Base-by-base conservation (phyloP, 306 rosid species). In the Luffa aegyptiaca region DNA sequence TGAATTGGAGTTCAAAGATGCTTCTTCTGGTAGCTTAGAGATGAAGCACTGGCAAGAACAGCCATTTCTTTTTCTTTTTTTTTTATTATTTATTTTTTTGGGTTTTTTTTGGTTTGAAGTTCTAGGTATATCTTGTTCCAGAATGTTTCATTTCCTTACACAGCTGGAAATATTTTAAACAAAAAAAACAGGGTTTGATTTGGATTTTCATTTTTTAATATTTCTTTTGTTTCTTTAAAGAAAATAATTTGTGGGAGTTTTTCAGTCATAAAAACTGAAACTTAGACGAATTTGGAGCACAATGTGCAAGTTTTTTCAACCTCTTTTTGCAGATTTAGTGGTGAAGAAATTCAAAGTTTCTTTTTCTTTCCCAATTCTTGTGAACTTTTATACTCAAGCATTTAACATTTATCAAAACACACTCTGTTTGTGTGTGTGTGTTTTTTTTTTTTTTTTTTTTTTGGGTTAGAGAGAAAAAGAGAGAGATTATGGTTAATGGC, bases 21-120 rank as follows among this genome's bases (percentile, higher is more conserved):
- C 41, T 44, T n/a, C 55, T 55, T 70, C 9, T 45, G 76, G 2
- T 85, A 85, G 89, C 95, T 90, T 89, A 87, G 74, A 81, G 84
- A 78, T 81, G 87, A 87, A 87, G 94, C 83, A 83, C 81, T 80
- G 53, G 13, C 41, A 73, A 49, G 35, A 49, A 51, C 61, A 73
- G 16, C 20, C 12, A 12, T 21, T 72, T 18, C 3, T 49, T 48
- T 14, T 48, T 26, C 5, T 2, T 8, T 10, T 9, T 45, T 5
- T 20, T 21, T 41, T 18, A 1, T 37, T 16, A 3, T 17, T 41
- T 41, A 2, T 6, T 6, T 17, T 37, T 16, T n/a, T 37, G 4
- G 12, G 26, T 18, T 14, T 3, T 3, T 65, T 35, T 65, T 3
- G 45, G 74, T 36, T 66, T 36, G 74, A 36, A 37, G 17, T 61